phyloP scores from a whole-genome alignment of 2,329 filamentous ascomycete species.

The Diaporthe sp. region DNA sequence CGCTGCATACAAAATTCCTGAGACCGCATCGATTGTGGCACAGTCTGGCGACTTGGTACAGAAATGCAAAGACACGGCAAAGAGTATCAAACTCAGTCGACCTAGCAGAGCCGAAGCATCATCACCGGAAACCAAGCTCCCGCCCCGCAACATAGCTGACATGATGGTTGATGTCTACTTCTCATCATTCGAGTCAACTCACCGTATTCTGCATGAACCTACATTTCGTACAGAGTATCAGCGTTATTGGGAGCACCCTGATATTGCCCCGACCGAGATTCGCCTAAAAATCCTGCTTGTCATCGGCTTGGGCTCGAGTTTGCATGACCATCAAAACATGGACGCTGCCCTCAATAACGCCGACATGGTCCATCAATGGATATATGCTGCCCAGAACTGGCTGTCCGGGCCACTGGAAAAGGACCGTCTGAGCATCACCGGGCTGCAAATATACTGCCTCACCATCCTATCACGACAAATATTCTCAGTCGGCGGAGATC shows the following conservation, averaged over 20 bases:
- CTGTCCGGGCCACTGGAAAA: constrained; percentile 51
- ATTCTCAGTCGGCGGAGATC: constrained; percentile 55
- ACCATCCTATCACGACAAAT: constrained; percentile 54
- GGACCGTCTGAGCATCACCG: constrained; percentile 46
- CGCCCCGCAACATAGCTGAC: constrained; percentile 52
- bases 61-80: constrained; percentile 51
- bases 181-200: constrained; percentile 60
- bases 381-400: constrained; percentile 57
- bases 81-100: constrained; percentile 48
- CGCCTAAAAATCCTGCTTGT: constrained; percentile 55
- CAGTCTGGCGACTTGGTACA: constrained; percentile 47
- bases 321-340: constrained; percentile 42
- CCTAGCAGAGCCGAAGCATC: constrained; percentile 48
- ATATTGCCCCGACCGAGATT: constrained; percentile 41
- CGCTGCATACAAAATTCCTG: constrained; percentile 40
- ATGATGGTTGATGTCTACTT: constrained; percentile 60
- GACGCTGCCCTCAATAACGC: neutral
- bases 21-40: constrained; percentile 43
- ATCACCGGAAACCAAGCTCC: constrained; percentile 41
- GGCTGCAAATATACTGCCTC: constrained; percentile 56
- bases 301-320: constrained; percentile 54
- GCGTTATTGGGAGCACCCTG: constrained; percentile 57
- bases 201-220: constrained; percentile 66
- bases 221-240: constrained; percentile 64
- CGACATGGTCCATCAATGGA: constrained; percentile 45